Percentiles rank a stretch among this genome's conserved stretches.
Evolutionary conservation across 139 green algal species (phyloP).

Genomic region (Chlamydomonas sp.): DNA sequence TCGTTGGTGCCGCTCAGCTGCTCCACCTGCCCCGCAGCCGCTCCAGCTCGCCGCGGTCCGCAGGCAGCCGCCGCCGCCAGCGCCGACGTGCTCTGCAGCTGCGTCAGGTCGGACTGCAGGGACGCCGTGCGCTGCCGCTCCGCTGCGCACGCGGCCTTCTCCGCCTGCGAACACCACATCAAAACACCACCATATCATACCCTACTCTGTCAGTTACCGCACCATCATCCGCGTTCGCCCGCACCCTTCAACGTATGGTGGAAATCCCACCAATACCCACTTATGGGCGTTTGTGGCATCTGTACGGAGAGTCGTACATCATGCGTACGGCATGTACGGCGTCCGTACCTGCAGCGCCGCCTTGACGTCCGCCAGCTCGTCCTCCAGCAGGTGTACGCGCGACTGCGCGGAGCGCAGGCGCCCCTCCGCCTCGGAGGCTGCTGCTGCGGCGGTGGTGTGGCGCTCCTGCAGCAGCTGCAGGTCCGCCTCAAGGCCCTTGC

Average conservation of each 20-base stretch:
- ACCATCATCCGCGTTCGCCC: neutral
- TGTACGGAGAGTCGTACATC: neutral
- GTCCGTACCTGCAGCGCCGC: constrained; percentile 36
- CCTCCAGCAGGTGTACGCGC: constrained; percentile 31
- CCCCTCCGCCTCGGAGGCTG: constrained; percentile 28
- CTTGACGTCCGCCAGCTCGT: constrained; percentile 27
- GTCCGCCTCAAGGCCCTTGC: constrained; percentile 30
- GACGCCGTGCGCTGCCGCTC: neutral
- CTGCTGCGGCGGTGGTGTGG: neutral
- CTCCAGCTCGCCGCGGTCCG: constrained; percentile 41
- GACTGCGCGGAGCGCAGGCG: neutral
- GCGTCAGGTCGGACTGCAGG: constrained; percentile 41
- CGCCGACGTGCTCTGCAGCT: constrained; percentile 48
- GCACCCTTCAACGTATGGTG: neutral
- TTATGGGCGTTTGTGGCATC: neutral
- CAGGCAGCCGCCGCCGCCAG: constrained; percentile 25
- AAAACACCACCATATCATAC: neutral
- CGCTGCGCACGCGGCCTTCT: constrained; percentile 26
- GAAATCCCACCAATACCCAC: neutral
- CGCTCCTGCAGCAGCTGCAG: constrained; percentile 3
- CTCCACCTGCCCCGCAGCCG: constrained; percentile 35
- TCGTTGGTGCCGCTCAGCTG: neutral
- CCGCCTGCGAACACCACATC: constrained; percentile 1
- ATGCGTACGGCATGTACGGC: neutral
- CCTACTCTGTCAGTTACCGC: neutral